Conservation (phyloP, 164 flowering plant genomes). For the Akebia trifoliata region DNA sequence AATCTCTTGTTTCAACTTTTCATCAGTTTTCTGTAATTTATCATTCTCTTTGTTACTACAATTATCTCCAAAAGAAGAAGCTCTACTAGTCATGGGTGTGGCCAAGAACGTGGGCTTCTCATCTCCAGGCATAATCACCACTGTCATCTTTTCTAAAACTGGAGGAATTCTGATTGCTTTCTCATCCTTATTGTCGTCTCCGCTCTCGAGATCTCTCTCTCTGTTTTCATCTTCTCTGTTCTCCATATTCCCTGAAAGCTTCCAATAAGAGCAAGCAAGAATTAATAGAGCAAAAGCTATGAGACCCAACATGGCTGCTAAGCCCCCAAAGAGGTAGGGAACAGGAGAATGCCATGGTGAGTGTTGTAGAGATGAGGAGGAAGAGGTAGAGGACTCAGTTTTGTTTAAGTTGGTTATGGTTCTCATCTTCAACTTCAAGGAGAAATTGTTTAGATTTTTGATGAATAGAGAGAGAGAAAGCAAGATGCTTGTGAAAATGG, state of each 20-base stretch:
- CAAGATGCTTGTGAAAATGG: too few relatives aligned
- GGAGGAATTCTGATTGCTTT: conserved; percentile 22
- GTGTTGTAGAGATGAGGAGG: neutral
- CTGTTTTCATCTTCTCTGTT: conserved; percentile 16
- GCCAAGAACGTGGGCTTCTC: conserved; percentile 61
- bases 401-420: too few relatives aligned
- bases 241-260: neutral
- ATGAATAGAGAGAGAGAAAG: too few relatives aligned
- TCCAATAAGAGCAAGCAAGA: conserved; percentile 6
- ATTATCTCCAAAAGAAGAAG: conserved; percentile 34
- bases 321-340: conserved; percentile 7
- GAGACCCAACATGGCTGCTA: conserved; percentile 1
- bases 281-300: conserved; percentile 5
- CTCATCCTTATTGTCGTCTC: conserved; percentile 23
- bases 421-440: too few relatives aligned
- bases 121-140: conserved; percentile 79
- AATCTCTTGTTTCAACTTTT: conserved; percentile 5
- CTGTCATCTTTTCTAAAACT: conserved; percentile 43
- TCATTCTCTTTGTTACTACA: conserved; percentile 15
- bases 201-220: conserved; percentile 43
- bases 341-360: conserved; percentile 3
- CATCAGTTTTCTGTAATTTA: conserved; percentile 12
- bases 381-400: too few relatives aligned
- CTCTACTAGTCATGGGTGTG: conserved; percentile 48
- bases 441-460: too few relatives aligned